Base-by-base conservation (phyloP, 257 asterid genomes). In the Henckelia pumila region DNA sequence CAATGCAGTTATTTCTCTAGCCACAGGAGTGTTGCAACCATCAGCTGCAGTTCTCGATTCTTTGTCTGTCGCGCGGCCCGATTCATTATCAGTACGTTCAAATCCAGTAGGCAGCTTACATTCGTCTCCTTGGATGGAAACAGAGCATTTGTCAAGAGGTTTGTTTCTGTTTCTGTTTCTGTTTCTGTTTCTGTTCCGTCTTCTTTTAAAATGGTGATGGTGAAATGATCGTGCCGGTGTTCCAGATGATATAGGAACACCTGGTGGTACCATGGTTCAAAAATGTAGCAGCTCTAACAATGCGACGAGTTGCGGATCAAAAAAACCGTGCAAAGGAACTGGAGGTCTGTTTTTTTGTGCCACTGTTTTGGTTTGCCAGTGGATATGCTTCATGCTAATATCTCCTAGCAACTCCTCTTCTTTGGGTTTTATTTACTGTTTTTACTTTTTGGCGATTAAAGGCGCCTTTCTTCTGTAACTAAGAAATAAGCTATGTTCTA, bases 251-350 rank as follows among this genome's bases (percentile, higher is more conserved):
- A 40, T 22, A 21, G 74, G 75, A 22, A 33, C 67, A 63, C 52
- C 68, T 49, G 71, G 73, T 29, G 53, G 71, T 22, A 9, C 59
- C 17, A 20, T 69, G 33, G 26, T 65, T 3, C 63, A 62, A 29
- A 79, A 77, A 63, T 75, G 71, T 65, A 65, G 83, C 78, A 74
- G 75, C 65, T 73, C 79, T 33, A 82, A 82, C 52, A 69, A 56
- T 44, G 86, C 67, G 37, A 63, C 73, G 53, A 72, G 50, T 57
- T 61, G 64, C 24, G 77, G 70, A 66, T 68, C n/a, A 25, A 70
- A 75, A 59, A 56, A 28, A 60, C 75, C 23, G 9, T 40, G 57
- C 57, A 69, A 30, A 47, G 64, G 58, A 66, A 47, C 63, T 21
- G 77, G 81, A 73, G 85, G 87, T 82, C 55, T 59, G 74, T 59